Conservation (phyloP, 495 filamentous ascomycete genomes). For the Aspergillus kassunensis region DNA sequence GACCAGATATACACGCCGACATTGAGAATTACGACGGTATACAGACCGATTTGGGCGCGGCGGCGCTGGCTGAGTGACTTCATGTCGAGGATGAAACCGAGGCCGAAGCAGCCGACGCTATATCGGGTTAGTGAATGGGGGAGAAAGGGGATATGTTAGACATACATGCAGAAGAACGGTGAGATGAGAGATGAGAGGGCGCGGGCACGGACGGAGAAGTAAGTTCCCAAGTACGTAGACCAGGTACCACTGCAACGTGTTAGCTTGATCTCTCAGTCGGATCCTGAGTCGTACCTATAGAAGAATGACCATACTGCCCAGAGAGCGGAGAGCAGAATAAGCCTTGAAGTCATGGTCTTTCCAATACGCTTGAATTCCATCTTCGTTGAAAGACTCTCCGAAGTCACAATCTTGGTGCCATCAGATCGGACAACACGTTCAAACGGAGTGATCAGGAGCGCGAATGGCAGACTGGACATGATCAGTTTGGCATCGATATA, state of each 20-base stretch:
- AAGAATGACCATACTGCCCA: constrained; percentile 34
- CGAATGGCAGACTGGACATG: constrained; percentile 25
- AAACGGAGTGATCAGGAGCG: constrained; percentile 24
- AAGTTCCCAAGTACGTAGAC: constrained; percentile 27
- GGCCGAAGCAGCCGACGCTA: constrained; percentile 30
- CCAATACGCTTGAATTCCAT: constrained; percentile 23
- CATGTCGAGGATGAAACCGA: constrained; percentile 31
- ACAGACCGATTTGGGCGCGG: constrained; percentile 28
- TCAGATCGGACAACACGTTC: constrained; percentile 28
- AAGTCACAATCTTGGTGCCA: constrained; percentile 24
- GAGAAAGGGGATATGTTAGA: no score
- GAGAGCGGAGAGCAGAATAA: constrained; percentile 23
- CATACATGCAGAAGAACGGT: constrained; percentile 33
- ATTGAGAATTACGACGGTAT: constrained; percentile 26
- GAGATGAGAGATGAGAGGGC: constrained; percentile 30
- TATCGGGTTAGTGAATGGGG: neutral
- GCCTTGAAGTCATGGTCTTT: constrained; percentile 27
- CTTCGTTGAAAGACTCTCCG: constrained; percentile 26
- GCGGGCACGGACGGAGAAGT: constrained; percentile 29
- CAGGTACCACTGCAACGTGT: constrained; percentile 21
- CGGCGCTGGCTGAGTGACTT: constrained; percentile 26
- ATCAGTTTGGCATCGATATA: no score
- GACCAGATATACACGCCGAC: constrained; percentile 30
- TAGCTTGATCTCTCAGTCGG: neutral
- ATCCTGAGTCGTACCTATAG: constrained; percentile 18